phyloP scores from a whole-genome alignment of 208 protist genomes.

The Leishmania amazonensis region DNA sequence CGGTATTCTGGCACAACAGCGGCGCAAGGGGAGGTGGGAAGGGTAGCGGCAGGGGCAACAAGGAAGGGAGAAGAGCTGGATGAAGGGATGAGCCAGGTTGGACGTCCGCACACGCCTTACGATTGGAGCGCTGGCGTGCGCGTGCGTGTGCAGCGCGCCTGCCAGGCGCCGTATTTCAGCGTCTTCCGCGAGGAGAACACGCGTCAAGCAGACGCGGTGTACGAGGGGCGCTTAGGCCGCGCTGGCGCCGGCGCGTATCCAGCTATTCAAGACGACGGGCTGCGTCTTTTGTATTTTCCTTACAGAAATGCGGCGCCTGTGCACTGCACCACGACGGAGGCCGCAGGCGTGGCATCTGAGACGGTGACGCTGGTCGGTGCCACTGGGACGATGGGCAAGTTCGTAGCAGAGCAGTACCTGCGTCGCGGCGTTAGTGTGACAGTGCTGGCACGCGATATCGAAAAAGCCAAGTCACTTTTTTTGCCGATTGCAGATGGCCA shows the following conservation, averaged over 20 bases:
- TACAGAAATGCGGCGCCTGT: conserved; percentile 33
- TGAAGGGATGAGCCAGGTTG: conserved; percentile 11
- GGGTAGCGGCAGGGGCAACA: not conserved
- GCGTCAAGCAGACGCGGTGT: conserved; percentile 28
- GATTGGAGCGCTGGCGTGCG: conserved; percentile 41
- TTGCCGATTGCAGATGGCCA: conserved; percentile 47
- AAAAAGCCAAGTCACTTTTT: conserved; percentile 53
- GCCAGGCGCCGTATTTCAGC: conserved; percentile 56
- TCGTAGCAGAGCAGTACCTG: conserved; percentile 72
- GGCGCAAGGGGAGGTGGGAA: not conserved
- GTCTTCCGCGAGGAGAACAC: conserved; percentile 78
- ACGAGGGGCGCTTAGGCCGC: conserved; percentile 22
- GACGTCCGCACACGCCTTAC: conserved; percentile 11
- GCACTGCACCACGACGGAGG: conserved; percentile 3
- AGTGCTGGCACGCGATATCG: conserved; percentile 47
- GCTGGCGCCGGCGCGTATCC: conserved; percentile 1
- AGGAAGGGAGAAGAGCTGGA: not conserved
- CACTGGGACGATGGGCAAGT: conserved; percentile 50
- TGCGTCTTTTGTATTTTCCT: conserved; percentile 45
- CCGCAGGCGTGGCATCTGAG: conserved; percentile 8
- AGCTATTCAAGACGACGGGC: conserved; percentile 27
- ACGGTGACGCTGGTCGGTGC: conserved; percentile 61
- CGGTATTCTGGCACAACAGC: not conserved
- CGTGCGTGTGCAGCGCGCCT: conserved; percentile 47
- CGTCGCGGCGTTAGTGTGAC: conserved; percentile 66